Evolutionary conservation across 2,329 filamentous ascomycete genomes (phyloP).

Genomic region (Penicillium glabrum): DNA sequence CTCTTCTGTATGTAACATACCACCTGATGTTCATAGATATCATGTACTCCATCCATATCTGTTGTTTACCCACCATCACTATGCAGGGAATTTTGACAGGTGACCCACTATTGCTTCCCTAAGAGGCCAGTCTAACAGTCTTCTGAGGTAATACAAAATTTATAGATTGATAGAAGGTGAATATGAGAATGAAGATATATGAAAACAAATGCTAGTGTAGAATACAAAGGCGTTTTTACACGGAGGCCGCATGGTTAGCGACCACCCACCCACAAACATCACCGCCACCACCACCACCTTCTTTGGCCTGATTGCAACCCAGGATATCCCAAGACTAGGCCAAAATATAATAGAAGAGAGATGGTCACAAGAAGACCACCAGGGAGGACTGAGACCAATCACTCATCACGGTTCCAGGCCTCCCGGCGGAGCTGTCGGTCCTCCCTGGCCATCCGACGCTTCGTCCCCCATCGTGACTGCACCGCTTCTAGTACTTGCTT

Average conservation of each 20-base stretch:
- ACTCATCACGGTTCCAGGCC: slow-evolving; percentile 61
- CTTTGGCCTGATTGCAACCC: not conserved
- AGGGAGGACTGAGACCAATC: not conserved
- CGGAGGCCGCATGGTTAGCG: not conserved
- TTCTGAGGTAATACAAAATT: not conserved
- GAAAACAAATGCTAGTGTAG: slow-evolving; percentile 8
- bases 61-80: not conserved
- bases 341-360: not conserved
- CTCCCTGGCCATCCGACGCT: slow-evolving; percentile 60
- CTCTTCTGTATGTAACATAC: too few species aligned
- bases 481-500: slow-evolving; percentile 51
- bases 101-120: not conserved
- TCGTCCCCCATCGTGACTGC: slow-evolving; percentile 61
- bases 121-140: not conserved
- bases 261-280: not conserved
- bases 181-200: not conserved
- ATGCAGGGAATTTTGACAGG: not conserved
- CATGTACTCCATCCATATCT: not conserved
- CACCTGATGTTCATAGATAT: too few species aligned
- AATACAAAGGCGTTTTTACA: slow-evolving; percentile 17
- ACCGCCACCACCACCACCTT: not conserved
- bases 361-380: not conserved
- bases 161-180: not conserved
- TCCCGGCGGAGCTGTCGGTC: slow-evolving; percentile 61
- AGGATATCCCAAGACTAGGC: not conserved